phyloP scores from a whole-genome alignment of 148 eudicot species.

The Nepenthes gracilis region DNA sequence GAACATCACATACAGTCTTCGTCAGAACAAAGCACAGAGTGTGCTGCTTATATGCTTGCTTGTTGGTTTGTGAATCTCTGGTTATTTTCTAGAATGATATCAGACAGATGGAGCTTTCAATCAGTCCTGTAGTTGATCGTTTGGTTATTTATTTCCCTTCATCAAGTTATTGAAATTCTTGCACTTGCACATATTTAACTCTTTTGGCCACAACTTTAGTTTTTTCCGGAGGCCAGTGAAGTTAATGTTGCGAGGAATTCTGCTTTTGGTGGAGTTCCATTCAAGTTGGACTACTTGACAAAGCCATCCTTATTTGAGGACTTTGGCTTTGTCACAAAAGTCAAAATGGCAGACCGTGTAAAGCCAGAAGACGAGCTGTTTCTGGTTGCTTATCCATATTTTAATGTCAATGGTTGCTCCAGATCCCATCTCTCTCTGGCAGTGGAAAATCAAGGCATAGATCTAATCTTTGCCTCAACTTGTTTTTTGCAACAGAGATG shows the following conservation, averaged over 20 bases:
- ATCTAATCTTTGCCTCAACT: background rate
- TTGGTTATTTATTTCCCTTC: too few relatives aligned
- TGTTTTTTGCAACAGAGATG: constrained; percentile 56
- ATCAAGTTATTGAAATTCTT: background rate
- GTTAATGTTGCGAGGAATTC: constrained; percentile 68
- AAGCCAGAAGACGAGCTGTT: constrained; percentile 85
- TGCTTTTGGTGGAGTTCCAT: constrained; percentile 75
- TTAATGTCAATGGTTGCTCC: constrained; percentile 77
- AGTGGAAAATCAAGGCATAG: background rate
- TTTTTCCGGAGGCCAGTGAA: constrained; percentile 96
- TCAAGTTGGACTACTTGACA: constrained; percentile 88
- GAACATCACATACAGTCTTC: constrained; percentile 1
- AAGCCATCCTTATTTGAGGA: constrained; percentile 90
- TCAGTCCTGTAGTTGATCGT: too few relatives aligned
- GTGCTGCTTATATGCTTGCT: background rate
- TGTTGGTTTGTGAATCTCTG: constrained; percentile 2
- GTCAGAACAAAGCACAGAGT: background rate
- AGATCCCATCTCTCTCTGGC: constrained; percentile 1
- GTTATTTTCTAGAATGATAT: too few relatives aligned
- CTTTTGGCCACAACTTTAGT: constrained; percentile 36
- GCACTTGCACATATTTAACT: background rate
- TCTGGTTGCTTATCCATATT: constrained; percentile 85
- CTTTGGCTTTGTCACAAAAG: constrained; percentile 71
- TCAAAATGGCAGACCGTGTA: constrained; percentile 89
- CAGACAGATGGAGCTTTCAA: too few relatives aligned